Evolutionary conservation across 2,329 filamentous ascomycete species (phyloP).

Genomic region (Fusarium subglutinans): DNA sequence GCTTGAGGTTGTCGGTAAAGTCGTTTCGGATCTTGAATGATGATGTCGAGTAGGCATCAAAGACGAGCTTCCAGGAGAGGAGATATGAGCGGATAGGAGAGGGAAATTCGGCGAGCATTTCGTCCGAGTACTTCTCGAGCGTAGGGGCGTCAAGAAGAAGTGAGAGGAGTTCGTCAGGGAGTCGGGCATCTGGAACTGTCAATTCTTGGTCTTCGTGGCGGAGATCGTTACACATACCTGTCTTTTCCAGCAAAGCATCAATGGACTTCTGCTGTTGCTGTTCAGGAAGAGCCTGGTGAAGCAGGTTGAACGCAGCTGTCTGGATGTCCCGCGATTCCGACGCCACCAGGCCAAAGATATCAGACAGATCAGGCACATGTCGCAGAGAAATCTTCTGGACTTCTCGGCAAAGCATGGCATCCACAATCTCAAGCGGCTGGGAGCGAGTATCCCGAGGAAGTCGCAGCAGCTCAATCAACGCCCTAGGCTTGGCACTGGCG

Average conservation of each 20-base stretch:
- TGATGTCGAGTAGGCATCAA: constrained; percentile 82
- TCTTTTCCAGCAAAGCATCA: constrained; percentile 77
- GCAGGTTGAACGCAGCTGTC: constrained; percentile 79
- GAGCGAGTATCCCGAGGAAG: constrained; percentile 57
- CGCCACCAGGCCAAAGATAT: constrained; percentile 79
- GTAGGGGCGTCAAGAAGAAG: constrained; percentile 82
- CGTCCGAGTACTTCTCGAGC: constrained; percentile 71
- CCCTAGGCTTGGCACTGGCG: constrained; percentile 63
- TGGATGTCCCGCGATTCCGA: constrained; percentile 80
- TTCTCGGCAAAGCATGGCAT: constrained; percentile 76
- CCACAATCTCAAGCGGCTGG: constrained; percentile 78
- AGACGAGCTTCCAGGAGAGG: constrained; percentile 88
- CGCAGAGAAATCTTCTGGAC: constrained; percentile 71
- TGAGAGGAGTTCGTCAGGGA: constrained; percentile 87
- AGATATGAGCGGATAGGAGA: constrained; percentile 79
- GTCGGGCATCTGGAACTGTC: constrained; percentile 62
- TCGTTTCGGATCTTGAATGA: constrained; percentile 84
- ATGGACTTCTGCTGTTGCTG: constrained; percentile 85
- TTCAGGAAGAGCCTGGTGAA: constrained; percentile 82
- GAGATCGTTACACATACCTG: constrained; percentile 48
- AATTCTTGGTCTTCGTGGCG: neutral
- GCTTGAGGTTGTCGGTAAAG: constrained; percentile 82
- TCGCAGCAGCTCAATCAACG: constrained; percentile 72
- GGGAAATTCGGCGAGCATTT: constrained; percentile 75
- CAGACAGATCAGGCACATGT: constrained; percentile 69